These are phyloP conservation scores for Tremella yokohamensis DNA, from an alignment of 768 basidiomycete genomes.

Conservation along the genomic window DNA sequence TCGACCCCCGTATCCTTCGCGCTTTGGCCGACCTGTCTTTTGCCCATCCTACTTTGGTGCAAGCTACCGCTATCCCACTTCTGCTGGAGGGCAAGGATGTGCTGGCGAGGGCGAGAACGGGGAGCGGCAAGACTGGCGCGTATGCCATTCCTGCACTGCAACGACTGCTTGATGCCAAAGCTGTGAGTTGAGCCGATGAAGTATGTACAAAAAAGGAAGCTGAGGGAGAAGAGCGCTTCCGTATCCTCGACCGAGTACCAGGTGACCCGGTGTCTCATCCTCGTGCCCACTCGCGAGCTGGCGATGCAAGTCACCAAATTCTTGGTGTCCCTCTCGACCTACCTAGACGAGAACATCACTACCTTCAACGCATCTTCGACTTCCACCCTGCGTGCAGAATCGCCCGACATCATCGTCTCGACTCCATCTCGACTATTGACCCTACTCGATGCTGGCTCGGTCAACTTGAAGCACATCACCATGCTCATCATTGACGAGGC, in stretches of 20 bases:
- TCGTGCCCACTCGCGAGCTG: slow-evolving; percentile 79
- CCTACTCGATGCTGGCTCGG: slow-evolving; percentile 67
- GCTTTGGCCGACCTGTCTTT: slow-evolving; percentile 88
- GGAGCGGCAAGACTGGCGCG: slow-evolving; percentile 94
- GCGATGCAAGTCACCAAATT: slow-evolving; percentile 81
- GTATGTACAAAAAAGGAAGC: background rate
- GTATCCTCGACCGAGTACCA: slow-evolving; percentile 50
- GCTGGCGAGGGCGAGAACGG: slow-evolving; percentile 87
- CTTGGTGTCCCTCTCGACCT: slow-evolving; percentile 63
- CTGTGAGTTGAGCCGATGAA: slow-evolving; percentile 52
- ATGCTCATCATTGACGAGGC: slow-evolving; percentile 96
- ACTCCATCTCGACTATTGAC: slow-evolving; percentile 70
- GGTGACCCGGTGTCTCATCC: slow-evolving; percentile 61
- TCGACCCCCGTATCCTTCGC: slow-evolving; percentile 74
- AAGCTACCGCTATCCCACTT: slow-evolving; percentile 84
- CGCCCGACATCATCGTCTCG: slow-evolving; percentile 73
- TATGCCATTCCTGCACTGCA: slow-evolving; percentile 89
- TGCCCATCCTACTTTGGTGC: slow-evolving; percentile 84
- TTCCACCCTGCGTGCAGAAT: slow-evolving; percentile 59
- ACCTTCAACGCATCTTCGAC: slow-evolving; percentile 2
- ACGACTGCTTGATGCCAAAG: slow-evolving; percentile 76
- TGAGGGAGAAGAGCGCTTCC: slow-evolving; percentile 15
- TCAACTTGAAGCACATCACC: slow-evolving; percentile 66
- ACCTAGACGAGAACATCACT: slow-evolving; percentile 54
- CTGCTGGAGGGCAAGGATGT: slow-evolving; percentile 85